These are phyloP conservation scores for Cladosporium austrohemisphaericum DNA, from an alignment of 2,329 filamentous ascomycete species.

Conservation along the genomic window DNA sequence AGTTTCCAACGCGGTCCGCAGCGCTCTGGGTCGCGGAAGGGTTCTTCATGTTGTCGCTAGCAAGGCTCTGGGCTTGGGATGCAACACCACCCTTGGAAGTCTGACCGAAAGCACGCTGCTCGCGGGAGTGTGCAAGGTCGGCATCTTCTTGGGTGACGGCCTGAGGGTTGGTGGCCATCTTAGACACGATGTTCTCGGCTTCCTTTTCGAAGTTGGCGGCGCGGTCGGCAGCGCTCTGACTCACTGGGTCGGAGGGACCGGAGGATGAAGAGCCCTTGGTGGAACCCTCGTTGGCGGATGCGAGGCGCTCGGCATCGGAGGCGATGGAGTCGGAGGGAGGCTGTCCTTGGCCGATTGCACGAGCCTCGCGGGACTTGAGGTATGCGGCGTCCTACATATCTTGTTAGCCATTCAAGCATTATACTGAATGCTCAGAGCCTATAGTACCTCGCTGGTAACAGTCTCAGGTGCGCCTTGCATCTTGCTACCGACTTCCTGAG, in stretches of 20 bases:
- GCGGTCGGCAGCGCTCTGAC: slow-evolving; percentile 32
- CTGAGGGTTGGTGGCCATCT: slow-evolving; percentile 33
- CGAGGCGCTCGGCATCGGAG: slow-evolving; percentile 39
- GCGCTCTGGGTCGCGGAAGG: slow-evolving; percentile 29
- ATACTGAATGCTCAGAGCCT: not conserved
- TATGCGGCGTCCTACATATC: slow-evolving; percentile 36
- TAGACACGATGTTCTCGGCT: slow-evolving; percentile 29
- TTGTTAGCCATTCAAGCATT: not conserved
- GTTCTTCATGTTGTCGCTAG: slow-evolving; percentile 28
- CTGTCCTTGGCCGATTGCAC: slow-evolving; percentile 28
- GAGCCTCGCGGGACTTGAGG: slow-evolving; percentile 41
- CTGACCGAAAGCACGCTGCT: slow-evolving; percentile 31
- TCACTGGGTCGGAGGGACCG: slow-evolving; percentile 21
- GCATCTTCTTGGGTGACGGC: slow-evolving; percentile 34
- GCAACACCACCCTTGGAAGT: slow-evolving; percentile 34
- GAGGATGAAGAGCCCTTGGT: slow-evolving; percentile 15
- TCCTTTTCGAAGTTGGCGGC: slow-evolving; percentile 32
- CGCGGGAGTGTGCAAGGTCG: slow-evolving; percentile 29
- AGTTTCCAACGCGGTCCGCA: slow-evolving; percentile 31
- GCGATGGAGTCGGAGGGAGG: slow-evolving; percentile 33
- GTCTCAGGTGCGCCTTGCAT: slow-evolving; percentile 29
- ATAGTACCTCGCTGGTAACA: slow-evolving; percentile 31
- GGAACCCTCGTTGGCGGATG: slow-evolving; percentile 30
- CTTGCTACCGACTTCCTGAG: slow-evolving; percentile 28
- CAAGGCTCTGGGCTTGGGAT: slow-evolving; percentile 31